Evolutionary conservation across 345 rosid species (phyloP).

Genomic region (Corymbia maculata): DNA sequence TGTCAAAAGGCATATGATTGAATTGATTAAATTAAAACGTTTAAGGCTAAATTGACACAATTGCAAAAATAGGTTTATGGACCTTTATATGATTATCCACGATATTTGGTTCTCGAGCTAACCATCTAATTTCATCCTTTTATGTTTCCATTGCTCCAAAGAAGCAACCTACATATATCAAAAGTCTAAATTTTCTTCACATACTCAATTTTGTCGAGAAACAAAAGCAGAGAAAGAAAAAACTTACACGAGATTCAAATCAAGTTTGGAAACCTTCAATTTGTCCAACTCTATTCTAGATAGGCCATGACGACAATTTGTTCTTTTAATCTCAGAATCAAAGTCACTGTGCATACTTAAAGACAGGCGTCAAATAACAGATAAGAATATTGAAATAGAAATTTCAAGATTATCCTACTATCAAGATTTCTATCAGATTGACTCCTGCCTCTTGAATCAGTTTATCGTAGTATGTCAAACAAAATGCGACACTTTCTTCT

Average conservation of each 20-base stretch:
- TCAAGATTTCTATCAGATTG: background rate
- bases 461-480: background rate
- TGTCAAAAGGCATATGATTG: background rate
- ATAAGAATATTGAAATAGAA: background rate
- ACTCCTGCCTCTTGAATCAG: background rate
- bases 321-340: background rate
- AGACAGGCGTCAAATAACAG: background rate
- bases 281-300: background rate
- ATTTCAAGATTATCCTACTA: background rate
- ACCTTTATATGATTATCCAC: too few species aligned
- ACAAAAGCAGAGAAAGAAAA: background rate
- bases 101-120: background rate
- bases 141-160: background rate
- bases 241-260: background rate
- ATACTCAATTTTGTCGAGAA: background rate
- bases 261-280: background rate
- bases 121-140: background rate
- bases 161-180: background rate
- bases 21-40: background rate
- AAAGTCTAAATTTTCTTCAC: background rate
- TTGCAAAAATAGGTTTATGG: background rate
- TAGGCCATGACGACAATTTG: background rate
- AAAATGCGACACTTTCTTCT: background rate
- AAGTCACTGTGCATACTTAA: background rate
- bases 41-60: background rate